These are phyloP conservation scores for Gossypium arboreum DNA, from an alignment of 345 rosid genomes.

Conservation along the genomic window DNA sequence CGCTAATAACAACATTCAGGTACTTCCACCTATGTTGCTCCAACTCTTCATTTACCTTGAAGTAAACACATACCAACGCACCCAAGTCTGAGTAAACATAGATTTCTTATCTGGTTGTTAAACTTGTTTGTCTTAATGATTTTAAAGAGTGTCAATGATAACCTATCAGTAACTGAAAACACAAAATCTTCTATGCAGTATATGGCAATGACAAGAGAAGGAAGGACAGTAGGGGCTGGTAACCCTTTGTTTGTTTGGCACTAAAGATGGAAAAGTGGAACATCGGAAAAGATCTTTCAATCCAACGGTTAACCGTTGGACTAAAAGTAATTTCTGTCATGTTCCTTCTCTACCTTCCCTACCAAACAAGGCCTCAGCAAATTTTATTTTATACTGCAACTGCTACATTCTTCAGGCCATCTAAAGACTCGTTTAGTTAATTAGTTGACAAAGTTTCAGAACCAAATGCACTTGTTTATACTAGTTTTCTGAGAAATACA, in stretches of 20 bases:
- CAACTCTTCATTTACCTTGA: not conserved
- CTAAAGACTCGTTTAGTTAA: not conserved
- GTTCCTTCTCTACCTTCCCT: not conserved
- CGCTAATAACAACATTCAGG: conserved; percentile 22
- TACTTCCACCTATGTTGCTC: conserved; percentile 1
- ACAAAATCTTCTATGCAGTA: not conserved
- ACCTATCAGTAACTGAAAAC: too few relatives aligned
- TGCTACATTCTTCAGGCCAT: not conserved
- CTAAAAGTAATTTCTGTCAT: not conserved
- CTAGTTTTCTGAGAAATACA: not conserved
- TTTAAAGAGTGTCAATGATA: too few relatives aligned
- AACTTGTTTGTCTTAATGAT: too few relatives aligned
- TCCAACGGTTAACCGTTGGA: too few relatives aligned
- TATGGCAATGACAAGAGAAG: not conserved
- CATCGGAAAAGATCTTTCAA: not conserved
- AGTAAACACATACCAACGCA: not conserved
- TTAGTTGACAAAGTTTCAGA: conserved; percentile 1
- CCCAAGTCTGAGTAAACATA: not conserved
- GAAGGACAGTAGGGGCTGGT: not conserved
- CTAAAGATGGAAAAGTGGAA: not conserved
- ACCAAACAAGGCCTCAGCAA: not conserved
- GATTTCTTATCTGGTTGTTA: not conserved
- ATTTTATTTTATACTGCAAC: not conserved
- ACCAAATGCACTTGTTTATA: conserved; percentile 3
- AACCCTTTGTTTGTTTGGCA: not conserved